A percentile compares a stretch with the other conserved stretches of the same genome.
Evolutionary conservation across 768 basidiomycete genomes (phyloP).

Genomic region (Lactarius quietus): DNA sequence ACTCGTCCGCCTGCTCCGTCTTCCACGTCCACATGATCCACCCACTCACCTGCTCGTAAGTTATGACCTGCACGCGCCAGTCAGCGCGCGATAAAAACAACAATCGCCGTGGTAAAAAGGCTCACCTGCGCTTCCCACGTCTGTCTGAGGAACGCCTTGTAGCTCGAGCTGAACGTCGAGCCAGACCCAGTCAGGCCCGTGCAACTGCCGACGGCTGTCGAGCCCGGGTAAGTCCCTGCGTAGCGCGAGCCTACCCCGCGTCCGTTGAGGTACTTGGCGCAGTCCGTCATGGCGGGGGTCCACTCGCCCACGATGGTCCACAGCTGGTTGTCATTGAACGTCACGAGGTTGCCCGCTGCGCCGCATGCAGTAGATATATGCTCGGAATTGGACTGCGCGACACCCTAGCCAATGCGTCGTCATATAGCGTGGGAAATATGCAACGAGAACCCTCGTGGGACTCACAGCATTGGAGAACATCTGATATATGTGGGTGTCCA

Average conservation of each 20-base stretch:
- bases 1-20: slow-evolving; percentile 78
- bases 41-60: slow-evolving; percentile 64
- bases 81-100: neutral
- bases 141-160: slow-evolving; percentile 79
- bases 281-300: slow-evolving; percentile 73
- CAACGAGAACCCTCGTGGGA: neutral
- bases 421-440: neutral
- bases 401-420: slow-evolving; percentile 36
- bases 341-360: slow-evolving; percentile 41
- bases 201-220: slow-evolving; percentile 70
- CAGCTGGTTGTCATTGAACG: slow-evolving; percentile 46
- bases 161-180: slow-evolving; percentile 65
- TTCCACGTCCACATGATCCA: slow-evolving; percentile 90
- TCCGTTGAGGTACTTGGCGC: slow-evolving; percentile 81
- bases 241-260: slow-evolving; percentile 63
- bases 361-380: slow-evolving; percentile 63
- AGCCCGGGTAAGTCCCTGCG: slow-evolving; percentile 57
- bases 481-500: slow-evolving; percentile 81
- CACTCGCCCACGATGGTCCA: slow-evolving; percentile 91
- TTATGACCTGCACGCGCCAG: slow-evolving; percentile 35
- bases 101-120: neutral
- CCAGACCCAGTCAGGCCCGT: slow-evolving; percentile 66
- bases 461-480: slow-evolving; percentile 58
- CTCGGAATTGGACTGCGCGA: slow-evolving; percentile 44
- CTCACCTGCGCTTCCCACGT: slow-evolving; percentile 79